Evolutionary conservation across 495 filamentous ascomycete genomes (phyloP).

Genomic region (Tricharina praecox): DNA sequence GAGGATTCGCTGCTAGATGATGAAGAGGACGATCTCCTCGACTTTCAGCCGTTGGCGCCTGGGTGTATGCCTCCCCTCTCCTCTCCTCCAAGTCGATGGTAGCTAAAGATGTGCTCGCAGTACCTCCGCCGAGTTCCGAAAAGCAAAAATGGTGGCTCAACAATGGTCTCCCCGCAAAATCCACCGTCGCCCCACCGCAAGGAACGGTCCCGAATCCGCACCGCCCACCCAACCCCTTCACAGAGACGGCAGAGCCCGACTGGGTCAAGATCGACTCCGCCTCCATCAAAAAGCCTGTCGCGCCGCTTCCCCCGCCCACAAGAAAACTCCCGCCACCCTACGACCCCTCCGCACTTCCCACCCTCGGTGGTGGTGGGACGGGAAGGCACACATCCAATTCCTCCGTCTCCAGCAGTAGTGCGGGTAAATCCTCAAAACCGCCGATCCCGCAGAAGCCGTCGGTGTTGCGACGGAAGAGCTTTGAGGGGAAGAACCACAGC

Average conservation of each 20-base stretch:
- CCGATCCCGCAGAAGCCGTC: no score
- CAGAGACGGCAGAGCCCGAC: conserved; percentile 47
- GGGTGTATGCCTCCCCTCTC: conserved; percentile 30
- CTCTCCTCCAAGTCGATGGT: not conserved
- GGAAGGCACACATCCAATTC: no score
- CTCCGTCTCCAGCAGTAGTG: no score
- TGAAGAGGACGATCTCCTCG: conserved; percentile 56
- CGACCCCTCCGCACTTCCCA: no score
- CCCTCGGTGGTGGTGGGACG: no score
- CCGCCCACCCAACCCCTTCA: conserved; percentile 70
- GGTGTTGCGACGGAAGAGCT: no score
- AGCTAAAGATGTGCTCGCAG: conserved; percentile 13
- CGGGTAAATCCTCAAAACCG: no score
- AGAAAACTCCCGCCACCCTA: no score
- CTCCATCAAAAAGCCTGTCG: no score
- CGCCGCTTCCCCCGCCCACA: no score
- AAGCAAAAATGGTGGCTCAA: conserved; percentile 89
- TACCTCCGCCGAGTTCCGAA: conserved; percentile 84
- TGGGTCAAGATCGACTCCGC: conserved; percentile 52
- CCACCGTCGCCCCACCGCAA: conserved; percentile 48
- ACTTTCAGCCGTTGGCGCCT: conserved; percentile 58
- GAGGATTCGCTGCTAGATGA: conserved; percentile 27
- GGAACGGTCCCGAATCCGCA: conserved; percentile 49
- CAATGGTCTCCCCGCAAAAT: conserved; percentile 61
- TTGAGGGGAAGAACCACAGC: no score